Percentiles rank a stretch among this genome's conserved stretches.
Conservation (phyloP, 805 yeast species). For the Candida alai region DNA sequence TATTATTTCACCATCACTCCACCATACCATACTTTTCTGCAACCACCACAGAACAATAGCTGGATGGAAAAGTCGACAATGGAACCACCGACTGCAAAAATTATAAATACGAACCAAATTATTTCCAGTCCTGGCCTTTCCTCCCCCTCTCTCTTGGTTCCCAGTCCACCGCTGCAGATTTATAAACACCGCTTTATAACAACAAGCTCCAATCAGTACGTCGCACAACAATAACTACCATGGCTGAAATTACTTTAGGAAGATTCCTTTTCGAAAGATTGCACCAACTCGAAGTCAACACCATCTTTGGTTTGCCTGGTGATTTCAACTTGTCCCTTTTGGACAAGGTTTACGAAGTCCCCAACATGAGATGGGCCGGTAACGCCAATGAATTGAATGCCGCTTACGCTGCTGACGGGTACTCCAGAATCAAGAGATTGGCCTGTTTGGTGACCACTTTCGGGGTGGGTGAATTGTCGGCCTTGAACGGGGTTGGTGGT, state of each 20-base stretch:
- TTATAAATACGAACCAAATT: too few species aligned
- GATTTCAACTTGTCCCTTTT: conserved; percentile 72
- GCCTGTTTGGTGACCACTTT: conserved; percentile 77
- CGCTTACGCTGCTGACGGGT: conserved; percentile 86
- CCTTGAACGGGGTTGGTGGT: conserved; percentile 84
- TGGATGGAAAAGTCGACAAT: too few species aligned
- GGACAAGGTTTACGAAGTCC: conserved; percentile 71
- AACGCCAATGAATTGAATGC: conserved; percentile 89
- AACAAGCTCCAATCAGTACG: neutral
- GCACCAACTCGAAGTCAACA: conserved; percentile 63
- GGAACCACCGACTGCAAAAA: too few species aligned
- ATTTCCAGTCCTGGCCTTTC: too few species aligned
- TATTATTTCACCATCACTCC: too few species aligned
- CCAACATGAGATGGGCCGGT: conserved; percentile 83
- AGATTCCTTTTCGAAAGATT: conserved; percentile 75
- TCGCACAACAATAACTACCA: conserved; percentile 7
- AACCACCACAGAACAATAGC: too few species aligned
- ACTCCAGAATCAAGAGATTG: conserved; percentile 75
- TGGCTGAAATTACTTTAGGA: conserved; percentile 60
- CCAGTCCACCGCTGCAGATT: too few species aligned
- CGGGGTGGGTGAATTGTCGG: conserved; percentile 87
- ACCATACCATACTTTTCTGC: too few species aligned
- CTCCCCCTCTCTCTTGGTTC: too few species aligned
- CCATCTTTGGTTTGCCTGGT: conserved; percentile 80
- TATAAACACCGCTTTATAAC: too few species aligned